Base-by-base conservation (phyloP, 148 eudicot genomes). In the Drosera capensis region DNA sequence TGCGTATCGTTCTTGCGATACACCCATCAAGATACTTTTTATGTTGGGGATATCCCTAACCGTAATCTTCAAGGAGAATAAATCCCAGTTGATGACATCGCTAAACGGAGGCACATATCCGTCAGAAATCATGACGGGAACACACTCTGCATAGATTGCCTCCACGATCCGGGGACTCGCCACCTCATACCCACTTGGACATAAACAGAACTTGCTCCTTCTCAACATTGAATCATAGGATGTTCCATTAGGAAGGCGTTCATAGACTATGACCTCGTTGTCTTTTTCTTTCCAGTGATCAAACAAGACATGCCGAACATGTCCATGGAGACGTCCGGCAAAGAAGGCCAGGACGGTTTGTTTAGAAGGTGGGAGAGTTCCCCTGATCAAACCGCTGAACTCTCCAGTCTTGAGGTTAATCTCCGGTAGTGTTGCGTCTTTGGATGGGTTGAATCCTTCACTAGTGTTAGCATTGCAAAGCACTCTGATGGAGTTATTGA, bases 101-200 rank as follows among this genome's bases (percentile, higher is more conserved):
- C 21, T 17, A n/a, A 41, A 41, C 11, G 45, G 45, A 3, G 45
- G 23, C 23, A 41, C 45, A 19, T 17, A 41, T 3, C 23, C 23
- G 20, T 41, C 45, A 2, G 23, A 41, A 17, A 41, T 41, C 23
- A 41, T 17, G 1, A 41, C 45, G 3, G 45, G 45, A 8, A 8
- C 23, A 19, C 45, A 41, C 23, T 41, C 45, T 3, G 2, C 21
- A n/a, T 17, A 41, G 2, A 41, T 17, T 11, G 45, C 45, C 20
- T 41, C 45, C 1, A 41, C 45, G 9, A 41, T n/a, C 23, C 45
- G 45, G 20, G 45, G 45, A 14, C 45, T 41, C 8, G 21, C 23
- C 11, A 41, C 45, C 20, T 41, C 45, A n/a, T 41, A 41, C 2
- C 45, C 45, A 6, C 23, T 41, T 5, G 45, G 45, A 19, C 45